Percentiles rank a stretch among this genome's conserved stretches.
phyloP scores from a whole-genome alignment of 768 basidiomycete genomes.

The Megacollybia marginata region DNA sequence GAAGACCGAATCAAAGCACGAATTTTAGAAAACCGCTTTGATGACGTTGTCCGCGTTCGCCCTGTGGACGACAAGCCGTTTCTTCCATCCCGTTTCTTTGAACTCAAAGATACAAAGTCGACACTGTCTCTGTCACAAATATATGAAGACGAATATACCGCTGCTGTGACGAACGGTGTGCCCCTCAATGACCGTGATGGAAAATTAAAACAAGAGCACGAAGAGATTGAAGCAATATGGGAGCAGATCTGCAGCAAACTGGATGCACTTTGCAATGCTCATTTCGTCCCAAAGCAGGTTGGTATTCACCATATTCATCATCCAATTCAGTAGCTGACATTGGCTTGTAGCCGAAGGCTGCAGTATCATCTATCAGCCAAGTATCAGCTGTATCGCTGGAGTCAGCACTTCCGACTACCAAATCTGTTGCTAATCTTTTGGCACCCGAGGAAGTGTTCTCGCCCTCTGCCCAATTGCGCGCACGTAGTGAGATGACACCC shows the following conservation, averaged over 20 bases:
- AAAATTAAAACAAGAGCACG: slow-evolving; percentile 82
- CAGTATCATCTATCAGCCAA: slow-evolving; percentile 79
- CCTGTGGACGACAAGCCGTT: slow-evolving; percentile 80
- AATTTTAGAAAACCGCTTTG: slow-evolving; percentile 78
- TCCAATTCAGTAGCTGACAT: background rate
- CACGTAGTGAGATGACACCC: slow-evolving; percentile 79
- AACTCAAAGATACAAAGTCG: slow-evolving; percentile 85
- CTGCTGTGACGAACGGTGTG: slow-evolving; percentile 49
- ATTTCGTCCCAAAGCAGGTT: slow-evolving; percentile 92
- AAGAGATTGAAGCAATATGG: slow-evolving; percentile 79
- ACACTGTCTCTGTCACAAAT: slow-evolving; percentile 89
- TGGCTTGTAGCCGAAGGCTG: slow-evolving; percentile 68
- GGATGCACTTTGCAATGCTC: slow-evolving; percentile 90
- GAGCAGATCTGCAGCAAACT: slow-evolving; percentile 80
- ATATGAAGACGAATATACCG: slow-evolving; percentile 88
- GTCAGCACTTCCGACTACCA: slow-evolving; percentile 82
- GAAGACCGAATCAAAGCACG: slow-evolving; percentile 90
- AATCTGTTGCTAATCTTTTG: slow-evolving; percentile 70
- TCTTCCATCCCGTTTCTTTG: slow-evolving; percentile 83
- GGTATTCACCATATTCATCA: slow-evolving; percentile 16
- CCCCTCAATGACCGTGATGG: slow-evolving; percentile 76
- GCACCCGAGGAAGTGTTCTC: slow-evolving; percentile 91
- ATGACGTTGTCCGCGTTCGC: slow-evolving; percentile 86
- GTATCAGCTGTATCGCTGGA: slow-evolving; percentile 77
- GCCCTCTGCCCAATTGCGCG: slow-evolving; percentile 46